Evolutionary conservation across 2,329 filamentous ascomycete genomes (phyloP).

Genomic region (Apiospora arundinis): DNA sequence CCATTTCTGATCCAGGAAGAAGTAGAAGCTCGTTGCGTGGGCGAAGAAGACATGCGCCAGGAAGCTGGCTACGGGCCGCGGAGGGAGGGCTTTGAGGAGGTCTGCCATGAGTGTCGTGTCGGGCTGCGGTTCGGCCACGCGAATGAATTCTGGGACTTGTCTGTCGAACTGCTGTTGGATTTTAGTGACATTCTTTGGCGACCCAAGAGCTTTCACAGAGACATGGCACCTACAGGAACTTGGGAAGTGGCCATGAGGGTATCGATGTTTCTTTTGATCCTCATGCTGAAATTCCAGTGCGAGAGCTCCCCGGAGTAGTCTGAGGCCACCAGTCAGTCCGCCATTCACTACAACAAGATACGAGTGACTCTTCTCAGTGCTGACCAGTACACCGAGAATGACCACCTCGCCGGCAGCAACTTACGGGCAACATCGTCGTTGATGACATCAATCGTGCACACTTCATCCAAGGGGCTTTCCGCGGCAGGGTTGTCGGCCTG

Average conservation of each 20-base stretch:
- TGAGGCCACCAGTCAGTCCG: constrained; percentile 29
- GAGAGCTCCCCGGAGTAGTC: constrained; percentile 60
- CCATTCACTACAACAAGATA: too few relatives aligned
- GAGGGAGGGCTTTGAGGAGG: constrained; percentile 50
- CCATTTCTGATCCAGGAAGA: constrained; percentile 53
- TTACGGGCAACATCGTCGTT: constrained; percentile 37
- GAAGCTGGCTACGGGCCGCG: constrained; percentile 54
- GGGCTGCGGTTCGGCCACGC: constrained; percentile 53
- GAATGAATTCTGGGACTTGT: constrained; percentile 47
- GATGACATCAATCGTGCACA: constrained; percentile 20
- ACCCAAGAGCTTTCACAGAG: neutral
- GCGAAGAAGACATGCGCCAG: constrained; percentile 54
- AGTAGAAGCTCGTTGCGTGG: constrained; percentile 56
- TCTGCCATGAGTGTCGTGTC: constrained; percentile 44
- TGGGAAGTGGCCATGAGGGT: constrained; percentile 25
- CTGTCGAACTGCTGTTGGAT: constrained; percentile 30
- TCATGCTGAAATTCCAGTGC: constrained; percentile 60
- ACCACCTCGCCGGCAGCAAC: constrained; percentile 26
- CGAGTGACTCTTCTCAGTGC: too few relatives aligned
- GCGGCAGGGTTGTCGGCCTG: neutral
- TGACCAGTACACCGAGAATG: too few relatives aligned
- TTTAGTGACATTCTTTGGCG: neutral
- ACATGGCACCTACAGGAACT: constrained; percentile 34
- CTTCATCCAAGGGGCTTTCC: constrained; percentile 19
- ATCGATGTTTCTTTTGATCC: constrained; percentile 56